A percentile compares a stretch with the other conserved stretches of the same genome.
Conservation (phyloP, 768 basidiomycete genomes). For the Asterophora lycoperdoides region DNA sequence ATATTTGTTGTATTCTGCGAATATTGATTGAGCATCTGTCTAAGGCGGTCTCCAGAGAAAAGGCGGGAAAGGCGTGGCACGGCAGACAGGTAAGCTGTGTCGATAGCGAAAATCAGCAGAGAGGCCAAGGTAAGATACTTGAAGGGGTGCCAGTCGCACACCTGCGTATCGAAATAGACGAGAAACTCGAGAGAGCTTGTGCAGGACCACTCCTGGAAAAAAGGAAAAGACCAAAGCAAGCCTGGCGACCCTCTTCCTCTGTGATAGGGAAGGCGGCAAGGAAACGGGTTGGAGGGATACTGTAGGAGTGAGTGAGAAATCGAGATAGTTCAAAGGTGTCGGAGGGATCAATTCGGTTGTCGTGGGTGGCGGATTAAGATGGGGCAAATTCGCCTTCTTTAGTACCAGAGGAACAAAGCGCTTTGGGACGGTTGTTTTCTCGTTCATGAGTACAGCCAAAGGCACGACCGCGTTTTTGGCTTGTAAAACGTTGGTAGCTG, state of each 20-base stretch:
- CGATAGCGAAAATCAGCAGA: conserved; percentile 3
- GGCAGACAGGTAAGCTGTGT: conserved; percentile 62
- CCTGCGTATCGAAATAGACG: conserved; percentile 63
- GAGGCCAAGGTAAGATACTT: conserved; percentile 3
- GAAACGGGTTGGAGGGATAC: conserved; percentile 38
- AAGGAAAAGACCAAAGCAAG: conserved; percentile 54
- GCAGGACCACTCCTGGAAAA: conserved; percentile 41
- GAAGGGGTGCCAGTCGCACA: conserved; percentile 22
- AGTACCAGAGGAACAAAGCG: conserved; percentile 30
- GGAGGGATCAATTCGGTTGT: background rate
- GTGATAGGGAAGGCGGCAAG: conserved; percentile 54
- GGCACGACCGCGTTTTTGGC: background rate
- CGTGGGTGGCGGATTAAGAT: background rate
- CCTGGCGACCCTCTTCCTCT: conserved; percentile 49
- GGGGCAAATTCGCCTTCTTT: background rate
- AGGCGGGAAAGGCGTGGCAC: conserved; percentile 38
- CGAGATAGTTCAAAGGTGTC: conserved; percentile 23
- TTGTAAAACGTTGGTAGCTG: background rate
- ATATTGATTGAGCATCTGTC: conserved; percentile 32
- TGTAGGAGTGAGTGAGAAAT: conserved; percentile 25
- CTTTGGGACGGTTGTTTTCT: conserved; percentile 7
- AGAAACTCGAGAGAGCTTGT: conserved; percentile 48
- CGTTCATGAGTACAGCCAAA: background rate
- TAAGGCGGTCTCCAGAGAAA: conserved; percentile 50
- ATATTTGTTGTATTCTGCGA: conserved; percentile 50